Percentiles rank a stretch among this genome's conserved stretches.
Evolutionary conservation across 225 moss, liverwort and hornwort species (phyloP).

Genomic region (Asterella californica): DNA sequence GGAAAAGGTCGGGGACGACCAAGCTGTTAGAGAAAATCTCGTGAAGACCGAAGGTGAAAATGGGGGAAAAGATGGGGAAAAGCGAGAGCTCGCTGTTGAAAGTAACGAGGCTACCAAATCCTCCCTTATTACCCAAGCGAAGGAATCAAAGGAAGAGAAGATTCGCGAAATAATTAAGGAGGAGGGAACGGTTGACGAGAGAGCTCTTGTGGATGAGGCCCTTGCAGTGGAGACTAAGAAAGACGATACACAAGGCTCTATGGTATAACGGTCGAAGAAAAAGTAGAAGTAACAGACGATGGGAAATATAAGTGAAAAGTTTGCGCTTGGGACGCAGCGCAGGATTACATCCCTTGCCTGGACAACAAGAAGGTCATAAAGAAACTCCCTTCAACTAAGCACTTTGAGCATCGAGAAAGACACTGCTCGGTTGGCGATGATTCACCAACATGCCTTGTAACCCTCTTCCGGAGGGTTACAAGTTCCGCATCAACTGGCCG

Average conservation of each 20-base stretch:
- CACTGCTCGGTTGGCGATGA: constrained; percentile 65
- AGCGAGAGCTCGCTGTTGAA: constrained; percentile 70
- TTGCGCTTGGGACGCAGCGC: constrained; percentile 52
- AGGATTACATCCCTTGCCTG: constrained; percentile 67
- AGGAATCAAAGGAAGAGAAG: constrained; percentile 72
- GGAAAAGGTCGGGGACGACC: constrained; percentile 2
- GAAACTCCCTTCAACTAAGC: constrained; percentile 40
- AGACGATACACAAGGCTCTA: constrained; percentile 1
- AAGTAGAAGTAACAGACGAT: constrained; percentile 28
- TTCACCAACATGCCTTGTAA: constrained; percentile 62
- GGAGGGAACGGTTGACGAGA: constrained; percentile 34
- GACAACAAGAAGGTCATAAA: constrained; percentile 56
- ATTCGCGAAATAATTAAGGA: constrained; percentile 38
- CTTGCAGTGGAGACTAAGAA: constrained; percentile 3
- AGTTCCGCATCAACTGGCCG: constrained; percentile 64
- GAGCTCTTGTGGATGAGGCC: constrained; percentile 31
- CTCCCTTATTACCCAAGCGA: constrained; percentile 58
- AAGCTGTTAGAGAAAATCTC: background rate
- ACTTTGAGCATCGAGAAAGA: constrained; percentile 73
- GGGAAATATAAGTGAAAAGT: constrained; percentile 47
- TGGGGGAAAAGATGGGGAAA: constrained; percentile 27
- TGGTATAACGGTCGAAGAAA: no score
- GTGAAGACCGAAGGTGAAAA: background rate
- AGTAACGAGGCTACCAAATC: constrained; percentile 39
- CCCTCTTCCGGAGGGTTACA: constrained; percentile 73